Evolutionary conservation across 2,329 filamentous ascomycete species (phyloP).

Genomic region (Epicoccum sorghinum): DNA sequence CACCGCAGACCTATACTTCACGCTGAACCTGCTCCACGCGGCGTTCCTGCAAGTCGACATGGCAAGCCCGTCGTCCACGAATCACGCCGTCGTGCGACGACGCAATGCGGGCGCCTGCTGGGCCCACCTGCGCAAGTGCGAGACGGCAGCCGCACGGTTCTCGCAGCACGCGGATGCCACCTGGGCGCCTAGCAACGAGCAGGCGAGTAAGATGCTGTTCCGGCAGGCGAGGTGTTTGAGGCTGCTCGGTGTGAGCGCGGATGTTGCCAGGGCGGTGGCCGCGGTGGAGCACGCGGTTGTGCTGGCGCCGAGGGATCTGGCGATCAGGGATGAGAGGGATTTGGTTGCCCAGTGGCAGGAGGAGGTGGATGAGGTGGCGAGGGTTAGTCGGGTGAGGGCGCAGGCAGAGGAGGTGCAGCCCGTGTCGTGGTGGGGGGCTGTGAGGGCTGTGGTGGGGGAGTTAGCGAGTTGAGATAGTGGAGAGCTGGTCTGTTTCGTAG

Average conservation of each 20-base stretch:
- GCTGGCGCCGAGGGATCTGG: slow-evolving; percentile 27
- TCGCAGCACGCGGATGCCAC: slow-evolving; percentile 33
- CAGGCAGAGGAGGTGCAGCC: background rate
- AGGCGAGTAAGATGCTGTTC: slow-evolving; percentile 33
- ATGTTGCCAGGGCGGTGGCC: slow-evolving; percentile 20
- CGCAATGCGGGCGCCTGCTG: slow-evolving; percentile 23
- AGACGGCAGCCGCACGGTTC: slow-evolving; percentile 29
- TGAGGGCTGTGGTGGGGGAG: slow-evolving; percentile 6
- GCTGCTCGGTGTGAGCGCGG: slow-evolving; percentile 18
- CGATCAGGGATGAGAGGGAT: slow-evolving; percentile 29
- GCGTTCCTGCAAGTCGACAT: slow-evolving; percentile 35
- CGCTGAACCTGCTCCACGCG: slow-evolving; percentile 31
- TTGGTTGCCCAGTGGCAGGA: slow-evolving; percentile 25
- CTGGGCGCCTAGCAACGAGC: slow-evolving; percentile 31
- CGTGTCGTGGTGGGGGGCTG: slow-evolving; percentile 8
- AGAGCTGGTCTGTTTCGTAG: slow-evolving; percentile 1
- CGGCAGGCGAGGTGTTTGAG: slow-evolving; percentile 30
- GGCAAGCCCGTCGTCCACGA: slow-evolving; percentile 13
- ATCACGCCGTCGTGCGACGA: slow-evolving; percentile 3
- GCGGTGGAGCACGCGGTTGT: slow-evolving; percentile 26
- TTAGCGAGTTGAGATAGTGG: slow-evolving; percentile 14
- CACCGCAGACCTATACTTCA: slow-evolving; percentile 32
- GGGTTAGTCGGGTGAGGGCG: background rate
- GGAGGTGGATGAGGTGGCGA: slow-evolving; percentile 11
- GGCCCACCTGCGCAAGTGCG: slow-evolving; percentile 30